Percentiles rank a stretch among this genome's conserved stretches.
These are phyloP conservation scores for Populus euphratica DNA, from an alignment of 345 rosid species.

Conservation along the genomic window DNA sequence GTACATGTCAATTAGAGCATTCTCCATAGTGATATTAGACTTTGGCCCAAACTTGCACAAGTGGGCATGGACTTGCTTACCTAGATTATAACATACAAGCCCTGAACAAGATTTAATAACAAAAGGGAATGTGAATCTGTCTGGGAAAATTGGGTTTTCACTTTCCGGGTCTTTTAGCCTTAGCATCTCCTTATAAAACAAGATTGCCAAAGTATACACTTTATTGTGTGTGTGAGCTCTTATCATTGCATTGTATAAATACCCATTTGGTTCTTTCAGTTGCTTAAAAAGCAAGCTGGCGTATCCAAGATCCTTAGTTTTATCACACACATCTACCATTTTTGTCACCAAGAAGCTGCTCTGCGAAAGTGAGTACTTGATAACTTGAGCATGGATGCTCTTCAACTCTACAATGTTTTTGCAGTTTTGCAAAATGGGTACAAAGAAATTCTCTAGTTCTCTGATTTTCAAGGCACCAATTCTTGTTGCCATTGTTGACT, in stretches of 20 bases:
- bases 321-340: conserved; percentile 49
- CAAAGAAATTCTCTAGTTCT: conserved; percentile 42
- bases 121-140: conserved; percentile 55
- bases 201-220: conserved; percentile 23
- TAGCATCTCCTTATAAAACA: conserved; percentile 38
- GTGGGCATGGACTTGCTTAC: conserved; percentile 45
- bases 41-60: conserved; percentile 40
- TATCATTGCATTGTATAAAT: conserved; percentile 50
- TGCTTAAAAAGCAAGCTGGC: conserved; percentile 40
- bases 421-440: conserved; percentile 39
- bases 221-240: conserved; percentile 43
- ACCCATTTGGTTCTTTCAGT: conserved; percentile 42
- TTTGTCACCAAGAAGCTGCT: conserved; percentile 51
- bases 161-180: background rate
- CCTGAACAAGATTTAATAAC: conserved; percentile 48
- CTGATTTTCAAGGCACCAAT: conserved; percentile 20
- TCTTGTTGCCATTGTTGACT: conserved; percentile 15
- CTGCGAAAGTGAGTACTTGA: conserved; percentile 40
- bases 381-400: conserved; percentile 39
- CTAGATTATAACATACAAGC: conserved; percentile 27
- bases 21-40: conserved; percentile 37
- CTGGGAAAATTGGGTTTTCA: conserved; percentile 32
- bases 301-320: conserved; percentile 35
- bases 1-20: conserved; percentile 50
- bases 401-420: conserved; percentile 30